These are phyloP conservation scores for Hymenoscyphus repandus DNA, from an alignment of 2,329 filamentous ascomycete genomes.

Conservation along the genomic window DNA sequence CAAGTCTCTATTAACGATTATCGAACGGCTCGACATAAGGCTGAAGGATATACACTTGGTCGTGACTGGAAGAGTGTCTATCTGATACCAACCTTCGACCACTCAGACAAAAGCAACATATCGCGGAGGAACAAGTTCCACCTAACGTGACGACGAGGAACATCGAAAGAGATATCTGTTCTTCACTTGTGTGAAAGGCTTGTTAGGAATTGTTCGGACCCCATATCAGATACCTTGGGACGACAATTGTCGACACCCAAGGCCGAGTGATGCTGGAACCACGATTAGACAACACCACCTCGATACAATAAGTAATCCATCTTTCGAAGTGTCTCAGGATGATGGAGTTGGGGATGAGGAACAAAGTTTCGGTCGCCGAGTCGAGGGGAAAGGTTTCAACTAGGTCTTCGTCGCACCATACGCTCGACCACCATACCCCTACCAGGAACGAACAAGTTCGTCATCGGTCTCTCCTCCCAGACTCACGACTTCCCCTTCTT, in stretches of 20 bases:
- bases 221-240: constrained; percentile 7
- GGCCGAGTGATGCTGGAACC: constrained; percentile 28
- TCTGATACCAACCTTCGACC: not conserved
- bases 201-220: not conserved
- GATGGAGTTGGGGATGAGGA: not conserved
- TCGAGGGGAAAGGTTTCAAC: constrained; percentile 5
- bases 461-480: constrained; percentile 10
- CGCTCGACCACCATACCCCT: not conserved
- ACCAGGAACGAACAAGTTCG: constrained; percentile 11
- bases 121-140: not conserved
- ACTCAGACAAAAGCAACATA: not conserved
- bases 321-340: not conserved
- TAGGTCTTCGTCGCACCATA: constrained; percentile 21
- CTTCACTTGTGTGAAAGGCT: too few relatives aligned
- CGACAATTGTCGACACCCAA: constrained; percentile 19
- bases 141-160: not conserved
- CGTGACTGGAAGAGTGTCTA: not conserved
- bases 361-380: not conserved
- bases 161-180: too few relatives aligned
- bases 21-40: not conserved
- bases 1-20: not conserved
- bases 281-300: constrained; percentile 19
- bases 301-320: constrained; percentile 2
- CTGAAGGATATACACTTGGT: not conserved
- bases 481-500: constrained; percentile 4